Evolutionary conservation across 2,329 filamentous ascomycete species (phyloP).

Genomic region (Aspergillus amoenus): DNA sequence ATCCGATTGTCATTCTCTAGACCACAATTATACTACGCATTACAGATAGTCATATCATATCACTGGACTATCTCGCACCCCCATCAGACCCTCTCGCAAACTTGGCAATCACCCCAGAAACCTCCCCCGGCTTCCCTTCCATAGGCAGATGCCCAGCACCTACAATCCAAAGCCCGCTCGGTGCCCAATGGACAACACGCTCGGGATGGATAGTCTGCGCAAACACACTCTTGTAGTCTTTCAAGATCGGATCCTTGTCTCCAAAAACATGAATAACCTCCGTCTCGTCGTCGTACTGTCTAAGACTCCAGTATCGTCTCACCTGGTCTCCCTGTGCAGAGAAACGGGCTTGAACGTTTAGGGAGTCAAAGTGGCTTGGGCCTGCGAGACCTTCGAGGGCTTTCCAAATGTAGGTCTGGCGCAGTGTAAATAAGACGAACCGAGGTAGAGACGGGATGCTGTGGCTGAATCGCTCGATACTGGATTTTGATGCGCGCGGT

Average conservation of each 20-base stretch:
- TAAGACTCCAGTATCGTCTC: neutral
- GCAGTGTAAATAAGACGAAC: neutral
- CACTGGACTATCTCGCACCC: too few species aligned
- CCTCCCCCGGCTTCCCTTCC: neutral
- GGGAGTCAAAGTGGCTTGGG: neutral
- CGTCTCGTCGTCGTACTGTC: neutral
- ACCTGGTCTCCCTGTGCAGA: conserved; percentile 1
- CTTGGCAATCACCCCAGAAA: neutral
- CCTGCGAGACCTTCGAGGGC: neutral
- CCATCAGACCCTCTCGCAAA: neutral
- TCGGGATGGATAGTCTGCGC: neutral
- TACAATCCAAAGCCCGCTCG: neutral
- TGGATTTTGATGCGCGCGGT: neutral
- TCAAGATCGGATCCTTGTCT: neutral
- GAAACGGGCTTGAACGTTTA: neutral
- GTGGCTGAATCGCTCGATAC: neutral
- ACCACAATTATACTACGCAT: too few species aligned
- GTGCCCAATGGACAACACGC: neutral
- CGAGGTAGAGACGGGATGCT: neutral
- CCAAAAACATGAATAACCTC: neutral
- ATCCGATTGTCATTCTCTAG: too few species aligned
- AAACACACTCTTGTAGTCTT: conserved; percentile 1
- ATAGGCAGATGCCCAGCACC: neutral
- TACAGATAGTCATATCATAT: too few species aligned
- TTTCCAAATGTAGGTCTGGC: neutral